Conservation (phyloP, 2,329 filamentous ascomycete species). For the Bimuria novae-zelandiae region DNA sequence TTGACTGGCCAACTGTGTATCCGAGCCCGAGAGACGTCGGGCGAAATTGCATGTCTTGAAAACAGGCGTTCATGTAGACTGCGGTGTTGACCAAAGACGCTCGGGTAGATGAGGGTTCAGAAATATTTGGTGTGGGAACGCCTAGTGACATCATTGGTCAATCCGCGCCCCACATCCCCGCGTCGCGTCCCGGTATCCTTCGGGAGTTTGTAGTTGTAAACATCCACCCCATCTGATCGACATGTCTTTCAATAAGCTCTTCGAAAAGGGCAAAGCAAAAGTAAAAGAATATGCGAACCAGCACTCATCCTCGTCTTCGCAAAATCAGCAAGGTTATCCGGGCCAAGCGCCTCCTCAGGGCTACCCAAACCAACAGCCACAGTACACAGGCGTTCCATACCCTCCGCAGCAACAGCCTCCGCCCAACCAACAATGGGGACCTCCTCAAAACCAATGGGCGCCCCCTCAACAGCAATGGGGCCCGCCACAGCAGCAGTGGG, state of each 20-base stretch:
- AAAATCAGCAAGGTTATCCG: slow-evolving; percentile 26
- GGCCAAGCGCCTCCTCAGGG: slow-evolving; percentile 17
- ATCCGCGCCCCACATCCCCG: not conserved
- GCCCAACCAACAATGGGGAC: slow-evolving; percentile 25
- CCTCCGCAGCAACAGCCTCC: slow-evolving; percentile 18
- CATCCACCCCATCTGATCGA: not conserved
- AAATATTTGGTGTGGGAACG: not conserved
- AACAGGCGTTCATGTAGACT: not conserved
- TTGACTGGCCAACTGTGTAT: not conserved
- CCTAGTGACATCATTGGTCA: not conserved
- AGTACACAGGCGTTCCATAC: slow-evolving; percentile 27
- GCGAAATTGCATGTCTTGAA: not conserved
- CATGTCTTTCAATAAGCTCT: slow-evolving; percentile 36
- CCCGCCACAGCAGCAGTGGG: slow-evolving; percentile 27
- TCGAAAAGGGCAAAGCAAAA: slow-evolving; percentile 45
- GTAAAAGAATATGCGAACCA: slow-evolving; percentile 37
- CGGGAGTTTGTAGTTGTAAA: not conserved
- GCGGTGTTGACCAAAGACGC: no score
- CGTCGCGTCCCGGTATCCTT: not conserved
- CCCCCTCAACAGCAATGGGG: slow-evolving; percentile 26
- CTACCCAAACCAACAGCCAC: slow-evolving; percentile 21
- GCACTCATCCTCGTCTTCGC: slow-evolving; percentile 28
- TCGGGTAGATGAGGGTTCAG: no score
- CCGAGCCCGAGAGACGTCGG: not conserved
- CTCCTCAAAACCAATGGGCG: slow-evolving; percentile 22